Percentiles rank a stretch among this genome's conserved stretches.
These are phyloP conservation scores for Phytopythium mirpurense DNA, from an alignment of 352 stramenopile genomes.

Conservation along the genomic window DNA sequence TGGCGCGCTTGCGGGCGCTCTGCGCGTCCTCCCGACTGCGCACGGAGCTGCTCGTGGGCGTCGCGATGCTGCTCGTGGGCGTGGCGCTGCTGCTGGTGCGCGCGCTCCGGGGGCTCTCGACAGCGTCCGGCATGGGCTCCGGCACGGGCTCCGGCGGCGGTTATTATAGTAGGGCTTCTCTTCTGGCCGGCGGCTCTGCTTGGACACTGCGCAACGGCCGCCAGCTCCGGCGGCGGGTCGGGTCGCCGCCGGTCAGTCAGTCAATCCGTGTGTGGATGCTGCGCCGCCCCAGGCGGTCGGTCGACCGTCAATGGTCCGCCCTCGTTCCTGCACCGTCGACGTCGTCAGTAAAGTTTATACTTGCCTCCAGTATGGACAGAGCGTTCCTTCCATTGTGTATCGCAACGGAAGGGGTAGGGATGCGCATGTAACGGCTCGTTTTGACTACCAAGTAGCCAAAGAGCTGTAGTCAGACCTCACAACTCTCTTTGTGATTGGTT, in stretches of 20 bases:
- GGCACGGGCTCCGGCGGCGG: background rate
- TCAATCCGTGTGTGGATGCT: too few species aligned
- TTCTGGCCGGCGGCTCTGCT: background rate
- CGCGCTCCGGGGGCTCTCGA: background rate
- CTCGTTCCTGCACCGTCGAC: background rate
- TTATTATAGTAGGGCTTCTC: too few species aligned
- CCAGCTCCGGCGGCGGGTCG: background rate
- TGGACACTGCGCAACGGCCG: background rate
- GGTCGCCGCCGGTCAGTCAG: background rate
- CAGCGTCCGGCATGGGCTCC: background rate
- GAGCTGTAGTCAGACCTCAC: too few species aligned
- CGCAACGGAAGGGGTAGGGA: too few species aligned
- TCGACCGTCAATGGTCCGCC: background rate
- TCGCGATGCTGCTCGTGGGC: conserved; percentile 11
- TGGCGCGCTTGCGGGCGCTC: conserved; percentile 5
- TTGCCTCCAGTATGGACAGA: too few species aligned
- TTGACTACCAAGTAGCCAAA: too few species aligned
- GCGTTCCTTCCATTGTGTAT: background rate
- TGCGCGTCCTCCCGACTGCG: background rate
- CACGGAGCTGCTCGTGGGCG: background rate
- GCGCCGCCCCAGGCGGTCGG: too few species aligned
- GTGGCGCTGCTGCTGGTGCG: background rate
- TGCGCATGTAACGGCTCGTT: too few species aligned
- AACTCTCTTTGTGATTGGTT: too few species aligned
- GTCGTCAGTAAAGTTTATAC: too few species aligned